These are phyloP conservation scores for Alternaria sp. DNA, from an alignment of 2,329 filamentous ascomycete genomes.

Conservation along the genomic window DNA sequence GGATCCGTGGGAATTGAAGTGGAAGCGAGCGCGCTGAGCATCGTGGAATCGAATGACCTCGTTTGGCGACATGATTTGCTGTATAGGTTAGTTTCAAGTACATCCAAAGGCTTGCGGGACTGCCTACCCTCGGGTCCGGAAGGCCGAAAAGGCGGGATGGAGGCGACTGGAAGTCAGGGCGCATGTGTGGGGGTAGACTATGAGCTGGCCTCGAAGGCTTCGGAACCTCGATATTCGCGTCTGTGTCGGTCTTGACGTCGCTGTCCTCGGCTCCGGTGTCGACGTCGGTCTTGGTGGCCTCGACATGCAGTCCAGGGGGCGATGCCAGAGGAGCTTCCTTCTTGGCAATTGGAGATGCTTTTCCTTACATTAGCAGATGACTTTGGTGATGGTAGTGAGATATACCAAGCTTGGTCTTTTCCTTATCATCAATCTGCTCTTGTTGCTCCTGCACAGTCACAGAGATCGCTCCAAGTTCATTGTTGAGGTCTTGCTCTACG, in stretches of 20 bases:
- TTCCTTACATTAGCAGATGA: background rate
- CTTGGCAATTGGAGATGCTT: background rate
- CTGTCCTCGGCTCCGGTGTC: background rate
- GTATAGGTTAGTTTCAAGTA: background rate
- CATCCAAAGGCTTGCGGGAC: background rate
- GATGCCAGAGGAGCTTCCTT: background rate
- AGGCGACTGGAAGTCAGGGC: background rate
- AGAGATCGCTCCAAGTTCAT: background rate
- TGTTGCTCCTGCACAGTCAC: background rate
- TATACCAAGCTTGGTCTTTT: background rate
- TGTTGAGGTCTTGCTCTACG: background rate
- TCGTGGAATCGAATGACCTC: background rate
- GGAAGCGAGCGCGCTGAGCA: background rate
- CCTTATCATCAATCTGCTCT: background rate
- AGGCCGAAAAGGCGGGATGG: background rate
- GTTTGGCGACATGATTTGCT: background rate
- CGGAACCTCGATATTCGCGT: background rate
- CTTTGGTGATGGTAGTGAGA: background rate
- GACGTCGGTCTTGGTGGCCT: background rate
- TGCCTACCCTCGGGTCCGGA: constrained; percentile 1
- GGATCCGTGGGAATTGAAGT: background rate
- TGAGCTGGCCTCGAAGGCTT: background rate
- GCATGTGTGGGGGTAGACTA: constrained; percentile 21
- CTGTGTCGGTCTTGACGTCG: background rate
- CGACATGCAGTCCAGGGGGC: background rate